Conservation (phyloP, 2,329 filamentous ascomycete genomes). For the Diaporthe nobilis region DNA sequence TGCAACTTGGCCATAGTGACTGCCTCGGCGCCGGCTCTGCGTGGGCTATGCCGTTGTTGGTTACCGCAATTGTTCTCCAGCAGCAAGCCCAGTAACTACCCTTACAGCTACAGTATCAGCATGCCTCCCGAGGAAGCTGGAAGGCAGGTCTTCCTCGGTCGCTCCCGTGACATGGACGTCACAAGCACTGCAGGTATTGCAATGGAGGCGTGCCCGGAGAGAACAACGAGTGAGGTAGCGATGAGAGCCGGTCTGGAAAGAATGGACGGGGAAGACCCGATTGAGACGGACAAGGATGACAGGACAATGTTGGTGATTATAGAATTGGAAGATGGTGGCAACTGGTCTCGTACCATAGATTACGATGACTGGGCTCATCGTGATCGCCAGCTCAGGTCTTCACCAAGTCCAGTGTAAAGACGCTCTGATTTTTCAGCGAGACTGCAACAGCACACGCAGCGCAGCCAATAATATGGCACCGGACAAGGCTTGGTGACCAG, state of each 20-base stretch:
- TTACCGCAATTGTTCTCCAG: constrained; percentile 40
- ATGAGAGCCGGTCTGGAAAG: background rate
- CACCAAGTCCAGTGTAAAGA: background rate
- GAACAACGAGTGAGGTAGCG: background rate
- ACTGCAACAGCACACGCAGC: background rate
- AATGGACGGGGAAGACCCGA: background rate
- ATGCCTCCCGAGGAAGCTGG: background rate
- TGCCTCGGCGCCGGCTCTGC: constrained; percentile 46
- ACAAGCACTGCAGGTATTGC: background rate
- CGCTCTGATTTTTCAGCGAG: background rate
- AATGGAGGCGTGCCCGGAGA: background rate
- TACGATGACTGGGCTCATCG: background rate
- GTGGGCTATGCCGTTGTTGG: constrained; percentile 45
- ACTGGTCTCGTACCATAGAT: background rate
- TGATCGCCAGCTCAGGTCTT: background rate
- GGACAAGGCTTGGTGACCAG: background rate
- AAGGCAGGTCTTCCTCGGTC: background rate
- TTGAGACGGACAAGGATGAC: background rate
- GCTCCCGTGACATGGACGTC: background rate
- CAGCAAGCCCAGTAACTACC: background rate
- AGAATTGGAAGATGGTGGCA: constrained; percentile 9
- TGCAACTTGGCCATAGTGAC: constrained; percentile 47
- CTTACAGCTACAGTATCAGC: constrained; percentile 13
- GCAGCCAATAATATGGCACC: background rate
- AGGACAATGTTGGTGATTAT: background rate